These are phyloP conservation scores for Thalassiosira hispida DNA, from an alignment of 352 stramenopile genomes.

Conservation along the genomic window DNA sequence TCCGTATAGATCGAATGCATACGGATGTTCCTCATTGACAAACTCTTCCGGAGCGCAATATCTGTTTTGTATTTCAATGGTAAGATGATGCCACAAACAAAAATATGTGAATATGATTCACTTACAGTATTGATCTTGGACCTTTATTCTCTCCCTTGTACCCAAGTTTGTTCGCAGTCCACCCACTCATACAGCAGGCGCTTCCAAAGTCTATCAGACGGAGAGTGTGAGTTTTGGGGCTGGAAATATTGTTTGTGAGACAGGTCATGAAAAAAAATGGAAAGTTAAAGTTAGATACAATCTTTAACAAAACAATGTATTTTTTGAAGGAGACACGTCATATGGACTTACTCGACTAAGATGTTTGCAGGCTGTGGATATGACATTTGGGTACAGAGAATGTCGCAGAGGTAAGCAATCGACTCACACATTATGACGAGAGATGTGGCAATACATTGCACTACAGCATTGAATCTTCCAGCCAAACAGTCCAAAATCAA, in stretches of 20 bases:
- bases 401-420: too few species aligned
- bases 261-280: neutral
- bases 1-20: constrained; percentile 51
- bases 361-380: constrained; percentile 37
- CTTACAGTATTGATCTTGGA: constrained; percentile 36
- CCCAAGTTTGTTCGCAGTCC: constrained; percentile 32
- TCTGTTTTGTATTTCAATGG: neutral
- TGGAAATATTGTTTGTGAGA: neutral
- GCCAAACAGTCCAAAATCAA: too few species aligned
- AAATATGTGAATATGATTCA: neutral
- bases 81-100: neutral
- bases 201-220: constrained; percentile 55
- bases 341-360: constrained; percentile 39
- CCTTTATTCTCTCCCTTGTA: constrained; percentile 49
- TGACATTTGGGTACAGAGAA: too few species aligned
- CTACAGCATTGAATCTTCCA: neutral
- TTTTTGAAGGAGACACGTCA: neutral
- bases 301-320: neutral
- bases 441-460: neutral
- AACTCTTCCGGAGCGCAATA: constrained; percentile 55
- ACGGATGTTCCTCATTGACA: constrained; percentile 38
- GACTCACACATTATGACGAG: neutral
- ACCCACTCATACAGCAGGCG: constrained; percentile 45
- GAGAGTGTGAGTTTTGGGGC: constrained; percentile 27
- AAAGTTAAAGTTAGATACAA: neutral